phyloP scores from a whole-genome alignment of 1,139 yeast genomes.

The Pneumocystis oryctolagi region DNA sequence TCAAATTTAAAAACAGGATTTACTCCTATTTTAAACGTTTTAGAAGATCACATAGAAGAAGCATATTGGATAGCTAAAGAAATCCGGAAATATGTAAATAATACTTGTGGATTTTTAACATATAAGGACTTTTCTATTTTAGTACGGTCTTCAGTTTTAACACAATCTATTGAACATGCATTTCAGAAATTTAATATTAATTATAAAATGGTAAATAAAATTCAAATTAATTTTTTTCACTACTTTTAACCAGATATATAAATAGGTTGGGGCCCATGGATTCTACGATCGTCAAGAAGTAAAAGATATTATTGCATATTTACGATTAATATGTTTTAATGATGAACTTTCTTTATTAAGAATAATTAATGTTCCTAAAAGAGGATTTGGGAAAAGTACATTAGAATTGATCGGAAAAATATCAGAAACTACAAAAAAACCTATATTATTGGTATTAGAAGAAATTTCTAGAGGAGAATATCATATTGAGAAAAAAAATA shows the following conservation, averaged over 20 bases:
- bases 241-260: neutral
- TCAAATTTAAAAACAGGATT: slow-evolving; percentile 25
- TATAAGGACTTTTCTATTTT: slow-evolving; percentile 55
- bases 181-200: slow-evolving; percentile 44
- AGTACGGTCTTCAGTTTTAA: slow-evolving; percentile 46
- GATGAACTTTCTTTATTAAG: slow-evolving; percentile 49
- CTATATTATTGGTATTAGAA: slow-evolving; percentile 14
- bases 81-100: slow-evolving; percentile 25
- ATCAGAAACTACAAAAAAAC: slow-evolving; percentile 8
- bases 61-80: slow-evolving; percentile 45
- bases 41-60: slow-evolving; percentile 35
- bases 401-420: slow-evolving; percentile 22
- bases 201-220: slow-evolving; percentile 31
- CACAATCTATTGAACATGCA: slow-evolving; percentile 47
- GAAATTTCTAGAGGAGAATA: slow-evolving; percentile 11
- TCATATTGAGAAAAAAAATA: slow-evolving; percentile 8
- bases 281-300: slow-evolving; percentile 74
- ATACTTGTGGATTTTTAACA: slow-evolving; percentile 23
- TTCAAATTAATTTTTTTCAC: neutral
- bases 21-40: slow-evolving; percentile 33
- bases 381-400: slow-evolving; percentile 58
- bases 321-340: slow-evolving; percentile 43
- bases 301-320: slow-evolving; percentile 42
- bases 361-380: slow-evolving; percentile 43
- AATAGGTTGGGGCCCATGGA: slow-evolving; percentile 45